Evolutionary conservation across 345 rosid species (phyloP).

Genomic region (Camelina sativa): DNA sequence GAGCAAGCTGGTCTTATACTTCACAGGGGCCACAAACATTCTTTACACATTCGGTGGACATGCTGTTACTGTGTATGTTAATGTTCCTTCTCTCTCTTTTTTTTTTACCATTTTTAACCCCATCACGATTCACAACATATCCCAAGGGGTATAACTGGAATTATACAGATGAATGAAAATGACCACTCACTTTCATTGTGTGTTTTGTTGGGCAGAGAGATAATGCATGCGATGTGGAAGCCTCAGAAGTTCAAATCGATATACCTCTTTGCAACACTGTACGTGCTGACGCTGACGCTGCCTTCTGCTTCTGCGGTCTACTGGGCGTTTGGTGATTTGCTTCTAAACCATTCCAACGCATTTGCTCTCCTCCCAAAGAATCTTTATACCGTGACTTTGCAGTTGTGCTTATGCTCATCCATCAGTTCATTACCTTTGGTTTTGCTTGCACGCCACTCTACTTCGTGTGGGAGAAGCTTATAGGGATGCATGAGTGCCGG

Average conservation of each 20-base stretch:
- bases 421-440: constrained; percentile 98
- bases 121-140: neutral
- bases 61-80: constrained; percentile 94
- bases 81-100: neutral
- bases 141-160: constrained; percentile 31
- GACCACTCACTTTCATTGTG: constrained; percentile 31
- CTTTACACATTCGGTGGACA: constrained; percentile 99
- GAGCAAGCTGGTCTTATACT: constrained; percentile 79
- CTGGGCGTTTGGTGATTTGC: constrained; percentile 98
- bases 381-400: constrained; percentile 85
- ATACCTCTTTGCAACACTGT: constrained; percentile 82
- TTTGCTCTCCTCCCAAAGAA: constrained; percentile 86
- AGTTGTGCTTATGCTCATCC: constrained; percentile 92
- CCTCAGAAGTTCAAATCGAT: constrained; percentile 97
- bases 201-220: constrained; percentile 60
- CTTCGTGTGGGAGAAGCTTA: constrained; percentile 99
- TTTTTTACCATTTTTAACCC: constrained; percentile 40
- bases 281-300: constrained; percentile 89
- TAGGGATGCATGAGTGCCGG: constrained; percentile 93
- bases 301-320: constrained; percentile 94
- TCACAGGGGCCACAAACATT: constrained; percentile 99
- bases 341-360: constrained; percentile 93
- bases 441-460: constrained; percentile 96
- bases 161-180: neutral
- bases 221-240: constrained; percentile 99